These are phyloP conservation scores for Hygrophoropsis aurantiaca DNA, from an alignment of 768 basidiomycete genomes.

Conservation along the genomic window DNA sequence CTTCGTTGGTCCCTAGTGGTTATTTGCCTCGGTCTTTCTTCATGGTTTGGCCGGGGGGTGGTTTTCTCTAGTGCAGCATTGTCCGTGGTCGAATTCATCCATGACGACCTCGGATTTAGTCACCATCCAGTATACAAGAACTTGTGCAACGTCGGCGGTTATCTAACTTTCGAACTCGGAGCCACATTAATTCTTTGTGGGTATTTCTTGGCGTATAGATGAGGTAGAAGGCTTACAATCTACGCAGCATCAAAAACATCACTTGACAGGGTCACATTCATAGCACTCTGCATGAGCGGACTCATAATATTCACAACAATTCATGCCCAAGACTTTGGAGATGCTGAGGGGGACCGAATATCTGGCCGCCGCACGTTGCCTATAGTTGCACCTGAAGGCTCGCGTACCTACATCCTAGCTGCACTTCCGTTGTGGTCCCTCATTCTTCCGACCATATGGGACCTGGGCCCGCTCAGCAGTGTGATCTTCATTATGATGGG, in stretches of 20 bases:
- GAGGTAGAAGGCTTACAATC: not conserved
- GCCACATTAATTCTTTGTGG: constrained; percentile 29
- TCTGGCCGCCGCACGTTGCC: constrained; percentile 32
- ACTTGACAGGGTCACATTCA: constrained; percentile 14
- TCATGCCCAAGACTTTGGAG: constrained; percentile 36
- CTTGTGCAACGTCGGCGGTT: constrained; percentile 30
- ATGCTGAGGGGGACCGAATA: constrained; percentile 27
- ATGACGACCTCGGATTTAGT: constrained; percentile 30
- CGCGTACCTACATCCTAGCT: constrained; percentile 9
- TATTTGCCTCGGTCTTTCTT: constrained; percentile 25
- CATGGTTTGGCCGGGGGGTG: constrained; percentile 11
- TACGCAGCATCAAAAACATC: not conserved
- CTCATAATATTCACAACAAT: constrained; percentile 35
- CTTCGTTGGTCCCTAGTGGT: constrained; percentile 34
- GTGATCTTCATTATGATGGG: constrained; percentile 9
- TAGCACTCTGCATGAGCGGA: constrained; percentile 23
- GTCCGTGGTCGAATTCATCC: constrained; percentile 17
- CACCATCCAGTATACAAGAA: constrained; percentile 29
- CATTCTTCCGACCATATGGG: constrained; percentile 4
- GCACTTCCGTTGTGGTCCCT: constrained; percentile 13
- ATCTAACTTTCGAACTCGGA: constrained; percentile 33
- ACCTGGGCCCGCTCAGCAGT: constrained; percentile 9
- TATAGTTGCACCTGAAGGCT: constrained; percentile 18
- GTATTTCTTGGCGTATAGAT: not conserved
- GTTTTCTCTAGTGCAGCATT: constrained; percentile 20